These are phyloP conservation scores for Xanthoparmelia taractica DNA, from an alignment of 495 filamentous ascomycete species.

Conservation along the genomic window DNA sequence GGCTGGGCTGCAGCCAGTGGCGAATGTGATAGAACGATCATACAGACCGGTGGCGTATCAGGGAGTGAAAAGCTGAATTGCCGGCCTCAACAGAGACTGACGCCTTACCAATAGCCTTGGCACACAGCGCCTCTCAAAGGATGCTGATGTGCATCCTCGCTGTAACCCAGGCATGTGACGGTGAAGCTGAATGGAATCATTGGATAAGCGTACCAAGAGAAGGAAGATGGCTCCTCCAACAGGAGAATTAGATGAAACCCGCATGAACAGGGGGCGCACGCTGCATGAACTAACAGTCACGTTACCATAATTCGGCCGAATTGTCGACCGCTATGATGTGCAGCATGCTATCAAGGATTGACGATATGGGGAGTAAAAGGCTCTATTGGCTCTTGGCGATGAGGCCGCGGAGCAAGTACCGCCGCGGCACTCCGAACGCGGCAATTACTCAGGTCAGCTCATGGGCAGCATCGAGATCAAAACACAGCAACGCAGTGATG, in stretches of 20 bases:
- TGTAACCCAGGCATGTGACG: not conserved
- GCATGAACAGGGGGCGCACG: not conserved
- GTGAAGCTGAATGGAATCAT: not conserved
- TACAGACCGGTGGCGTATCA: not conserved
- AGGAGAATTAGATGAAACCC: not conserved
- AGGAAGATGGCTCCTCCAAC: not conserved
- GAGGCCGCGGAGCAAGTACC: not conserved
- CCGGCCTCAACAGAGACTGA: not conserved
- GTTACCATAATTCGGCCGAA: slow-evolving; percentile 1
- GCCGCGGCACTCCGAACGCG: not conserved
- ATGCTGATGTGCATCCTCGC: not conserved
- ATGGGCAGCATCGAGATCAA: not conserved
- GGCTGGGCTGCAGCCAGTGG: not conserved
- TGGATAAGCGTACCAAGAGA: not conserved
- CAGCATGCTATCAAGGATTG: not conserved
- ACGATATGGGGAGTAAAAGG: not conserved
- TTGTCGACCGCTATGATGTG: not conserved
- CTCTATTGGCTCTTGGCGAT: not conserved
- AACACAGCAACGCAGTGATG: not conserved
- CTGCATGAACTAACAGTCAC: slow-evolving; percentile 4
- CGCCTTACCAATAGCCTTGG: not conserved
- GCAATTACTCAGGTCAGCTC: not conserved
- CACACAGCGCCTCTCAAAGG: not conserved
- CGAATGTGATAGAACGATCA: not conserved
- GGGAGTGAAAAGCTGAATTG: not conserved